Conservation (phyloP, 2,329 filamentous ascomycete genomes). For the Fusarium nisikadoi region DNA sequence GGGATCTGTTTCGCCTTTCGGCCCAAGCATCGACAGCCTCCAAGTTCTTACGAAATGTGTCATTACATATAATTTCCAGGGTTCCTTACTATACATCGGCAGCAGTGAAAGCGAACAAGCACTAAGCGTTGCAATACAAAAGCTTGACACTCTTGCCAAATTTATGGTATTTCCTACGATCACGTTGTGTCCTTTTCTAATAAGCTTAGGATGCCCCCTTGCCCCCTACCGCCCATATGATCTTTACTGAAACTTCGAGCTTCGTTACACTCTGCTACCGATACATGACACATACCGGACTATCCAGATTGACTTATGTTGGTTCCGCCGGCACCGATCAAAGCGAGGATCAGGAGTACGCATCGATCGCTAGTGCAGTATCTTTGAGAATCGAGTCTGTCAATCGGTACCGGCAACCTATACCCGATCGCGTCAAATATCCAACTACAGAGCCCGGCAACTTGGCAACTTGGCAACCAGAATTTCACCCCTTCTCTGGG, state of each 20-base stretch:
- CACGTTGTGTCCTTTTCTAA: conserved; percentile 15
- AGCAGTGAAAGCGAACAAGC: conserved; percentile 8
- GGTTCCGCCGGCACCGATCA: neutral
- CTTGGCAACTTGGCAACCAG: neutral
- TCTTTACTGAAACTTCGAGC: conserved; percentile 30
- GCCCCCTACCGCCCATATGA: conserved; percentile 33
- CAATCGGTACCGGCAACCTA: conserved; percentile 4
- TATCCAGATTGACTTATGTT: conserved; percentile 43
- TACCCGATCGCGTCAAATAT: conserved; percentile 22
- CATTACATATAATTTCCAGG: conserved; percentile 44
- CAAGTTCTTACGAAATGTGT: conserved; percentile 26
- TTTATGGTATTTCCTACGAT: conserved; percentile 22
- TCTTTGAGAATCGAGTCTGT: conserved; percentile 33
- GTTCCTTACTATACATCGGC: conserved; percentile 46
- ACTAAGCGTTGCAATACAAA: conserved; percentile 28
- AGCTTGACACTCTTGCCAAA: conserved; percentile 35
- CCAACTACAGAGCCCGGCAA: neutral
- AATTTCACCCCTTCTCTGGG: conserved; percentile 28
- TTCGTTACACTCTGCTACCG: conserved; percentile 33
- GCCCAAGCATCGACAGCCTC: conserved; percentile 22
- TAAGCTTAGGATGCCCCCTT: conserved; percentile 19
- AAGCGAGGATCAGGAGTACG: conserved; percentile 22
- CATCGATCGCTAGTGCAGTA: conserved; percentile 28
- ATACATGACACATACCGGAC: conserved; percentile 44
- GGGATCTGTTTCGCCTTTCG: neutral